These are phyloP conservation scores for Kalaharituber pfeilii DNA, from an alignment of 2,329 filamentous ascomycete genomes.

Conservation along the genomic window DNA sequence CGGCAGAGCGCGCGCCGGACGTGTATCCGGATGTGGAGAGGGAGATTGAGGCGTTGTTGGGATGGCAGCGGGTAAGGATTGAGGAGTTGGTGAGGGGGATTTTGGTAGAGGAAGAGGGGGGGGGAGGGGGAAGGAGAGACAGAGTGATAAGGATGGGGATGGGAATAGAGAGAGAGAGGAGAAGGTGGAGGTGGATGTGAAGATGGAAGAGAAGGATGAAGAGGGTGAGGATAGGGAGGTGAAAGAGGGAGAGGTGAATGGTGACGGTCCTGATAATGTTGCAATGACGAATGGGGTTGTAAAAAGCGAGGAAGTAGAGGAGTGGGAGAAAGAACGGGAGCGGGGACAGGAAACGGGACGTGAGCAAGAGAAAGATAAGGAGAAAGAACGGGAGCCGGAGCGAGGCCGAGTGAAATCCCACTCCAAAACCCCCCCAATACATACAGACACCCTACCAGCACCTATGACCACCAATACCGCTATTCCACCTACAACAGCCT, in stretches of 20 bases:
- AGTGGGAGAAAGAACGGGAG: not conserved
- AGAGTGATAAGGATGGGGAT: not conserved
- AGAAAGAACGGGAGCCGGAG: constrained; percentile 8
- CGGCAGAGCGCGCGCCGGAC: constrained; percentile 50
- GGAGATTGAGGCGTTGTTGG: constrained; percentile 17
- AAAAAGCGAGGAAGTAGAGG: not conserved
- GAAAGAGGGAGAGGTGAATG: not conserved
- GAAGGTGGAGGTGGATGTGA: constrained; percentile 26
- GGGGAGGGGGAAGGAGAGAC: constrained; percentile 30
- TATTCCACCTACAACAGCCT: not conserved
- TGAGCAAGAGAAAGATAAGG: not conserved
- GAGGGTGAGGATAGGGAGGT: not conserved
- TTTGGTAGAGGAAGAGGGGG: constrained; percentile 40
- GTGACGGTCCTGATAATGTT: constrained; percentile 38
- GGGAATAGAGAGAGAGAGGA: not conserved
- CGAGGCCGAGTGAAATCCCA: not conserved
- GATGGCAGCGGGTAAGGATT: constrained; percentile 26
- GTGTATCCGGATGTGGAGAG: constrained; percentile 37
- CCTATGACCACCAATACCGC: not conserved
- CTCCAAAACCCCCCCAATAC: not conserved
- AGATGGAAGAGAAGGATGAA: not conserved
- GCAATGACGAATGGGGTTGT: constrained; percentile 32
- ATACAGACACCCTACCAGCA: not conserved
- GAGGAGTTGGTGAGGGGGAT: constrained; percentile 40
- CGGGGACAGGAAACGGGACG: not conserved